Base-by-base conservation (phyloP, 192 early-diverging fungal species). In the Umbelopsis vinacea region DNA sequence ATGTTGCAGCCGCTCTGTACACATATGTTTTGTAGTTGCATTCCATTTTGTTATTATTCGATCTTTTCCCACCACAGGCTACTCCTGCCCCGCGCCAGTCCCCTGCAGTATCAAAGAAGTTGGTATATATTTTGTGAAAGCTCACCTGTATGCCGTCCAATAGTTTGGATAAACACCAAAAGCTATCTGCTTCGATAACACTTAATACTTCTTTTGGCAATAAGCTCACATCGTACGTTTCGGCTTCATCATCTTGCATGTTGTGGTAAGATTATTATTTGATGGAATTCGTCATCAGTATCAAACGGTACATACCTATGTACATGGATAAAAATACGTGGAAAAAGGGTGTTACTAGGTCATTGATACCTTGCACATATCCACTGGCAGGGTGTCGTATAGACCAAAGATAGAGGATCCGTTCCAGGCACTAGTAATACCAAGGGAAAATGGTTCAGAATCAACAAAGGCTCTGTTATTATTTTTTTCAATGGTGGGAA, bases 291-390 rank as follows among this genome's bases (percentile, higher is more conserved):
- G 57, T 35, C 21, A 21, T 19, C 38, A 29, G 26, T 22, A 37
- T 38, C 37, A 14, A 33, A 37, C 55, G 45, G 0, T 12, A 79
- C 81, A 47, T 74, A 92, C 90, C 87, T 35, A 92, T 85, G 68
- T 89, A 86, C 0, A 86, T 84, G 67, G 89, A 84, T 12, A 98
- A 73, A 71, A 96, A 99, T 46, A 99, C 98, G 66, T 90, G 89
- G 77, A 93, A 96, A 71, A 99, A 98, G 19, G 98, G 97, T 35
- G 95, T 97, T 11, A 96, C 93, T 29, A 99, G 83, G 74, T 99
- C 98, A 82, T 99, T 98, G 74, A 99, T 99, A 1, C 98, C 98
- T 72, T 99, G 98, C 12, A 99, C 98, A 80, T 98, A 99, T 54
- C 96, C 96, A 80, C 91, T 93, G n/a, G 98, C 98, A 8, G 98